Conservation (phyloP, 805 yeast species). For the Jamesozyma hellenica region DNA sequence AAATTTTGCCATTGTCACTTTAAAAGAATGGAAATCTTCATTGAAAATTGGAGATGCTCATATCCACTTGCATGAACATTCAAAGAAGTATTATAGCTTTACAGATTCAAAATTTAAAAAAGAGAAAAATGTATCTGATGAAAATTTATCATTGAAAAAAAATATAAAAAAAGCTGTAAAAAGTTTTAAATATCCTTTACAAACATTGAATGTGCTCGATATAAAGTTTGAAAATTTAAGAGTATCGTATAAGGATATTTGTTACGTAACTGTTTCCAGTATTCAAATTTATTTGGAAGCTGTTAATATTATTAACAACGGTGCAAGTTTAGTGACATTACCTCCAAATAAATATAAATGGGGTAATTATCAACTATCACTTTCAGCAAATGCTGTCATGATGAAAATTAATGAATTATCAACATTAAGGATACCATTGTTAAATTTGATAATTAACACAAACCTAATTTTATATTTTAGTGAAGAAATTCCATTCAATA, state of each 20-base stretch:
- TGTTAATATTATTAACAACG: constrained; percentile 14
- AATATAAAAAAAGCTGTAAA: neutral
- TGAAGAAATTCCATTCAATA: constrained; percentile 10
- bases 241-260: constrained; percentile 9
- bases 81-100: no score
- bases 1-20: constrained; percentile 3
- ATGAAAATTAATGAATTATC: constrained; percentile 14
- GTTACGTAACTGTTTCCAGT: constrained; percentile 19
- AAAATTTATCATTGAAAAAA: neutral
- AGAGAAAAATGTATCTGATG: neutral
- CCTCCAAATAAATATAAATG: constrained; percentile 12
- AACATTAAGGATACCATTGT: constrained; percentile 22
- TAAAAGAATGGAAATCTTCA: constrained; percentile 15
- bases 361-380: constrained; percentile 21
- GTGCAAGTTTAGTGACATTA: constrained; percentile 14
- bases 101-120: neutral
- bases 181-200: constrained; percentile 4
- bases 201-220: constrained; percentile 18
- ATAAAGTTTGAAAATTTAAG: constrained; percentile 25
- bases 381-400: constrained; percentile 20
- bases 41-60: constrained; percentile 15
- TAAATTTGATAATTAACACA: constrained; percentile 21
- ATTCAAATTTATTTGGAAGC: constrained; percentile 20
- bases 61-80: constrained; percentile 6
- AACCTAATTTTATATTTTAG: constrained; percentile 18